Evolutionary conservation across 257 asterid genomes (phyloP).

Genomic region (Petunia axillaris): DNA sequence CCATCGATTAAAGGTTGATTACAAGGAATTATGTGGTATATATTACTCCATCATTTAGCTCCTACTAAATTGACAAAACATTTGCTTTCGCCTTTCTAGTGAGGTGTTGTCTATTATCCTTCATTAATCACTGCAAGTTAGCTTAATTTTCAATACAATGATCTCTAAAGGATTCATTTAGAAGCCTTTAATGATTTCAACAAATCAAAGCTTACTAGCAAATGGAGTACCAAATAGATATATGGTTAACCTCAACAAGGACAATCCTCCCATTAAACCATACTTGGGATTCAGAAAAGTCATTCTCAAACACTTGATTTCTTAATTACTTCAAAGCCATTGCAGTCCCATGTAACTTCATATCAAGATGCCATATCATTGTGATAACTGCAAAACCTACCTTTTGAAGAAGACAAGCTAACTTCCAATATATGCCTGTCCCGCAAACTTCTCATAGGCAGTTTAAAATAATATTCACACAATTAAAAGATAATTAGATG

Average conservation of each 20-base stretch:
- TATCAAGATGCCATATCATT: background rate
- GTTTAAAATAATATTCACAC: no score
- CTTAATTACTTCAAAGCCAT: background rate
- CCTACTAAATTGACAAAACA: background rate
- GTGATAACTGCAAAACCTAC: background rate
- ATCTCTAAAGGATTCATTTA: background rate
- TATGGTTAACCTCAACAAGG: conserved; percentile 22
- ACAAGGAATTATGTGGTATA: background rate
- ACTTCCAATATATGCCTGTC: background rate
- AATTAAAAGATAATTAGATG: no score
- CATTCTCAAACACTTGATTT: background rate
- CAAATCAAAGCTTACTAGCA: conserved; percentile 13
- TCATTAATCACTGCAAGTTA: background rate
- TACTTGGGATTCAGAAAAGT: background rate
- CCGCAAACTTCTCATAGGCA: background rate
- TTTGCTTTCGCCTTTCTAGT: background rate
- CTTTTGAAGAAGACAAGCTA: conserved; percentile 7
- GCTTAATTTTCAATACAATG: conserved; percentile 7
- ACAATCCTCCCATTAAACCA: conserved; percentile 20
- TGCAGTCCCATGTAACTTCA: background rate
- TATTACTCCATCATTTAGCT: background rate
- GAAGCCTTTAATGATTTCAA: conserved; percentile 13
- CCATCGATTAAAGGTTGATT: background rate
- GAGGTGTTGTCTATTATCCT: background rate
- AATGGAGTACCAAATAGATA: background rate